Evolutionary conservation across 1,139 yeast genomes (phyloP).

Genomic region (Magnusiomyces fungicola): DNA sequence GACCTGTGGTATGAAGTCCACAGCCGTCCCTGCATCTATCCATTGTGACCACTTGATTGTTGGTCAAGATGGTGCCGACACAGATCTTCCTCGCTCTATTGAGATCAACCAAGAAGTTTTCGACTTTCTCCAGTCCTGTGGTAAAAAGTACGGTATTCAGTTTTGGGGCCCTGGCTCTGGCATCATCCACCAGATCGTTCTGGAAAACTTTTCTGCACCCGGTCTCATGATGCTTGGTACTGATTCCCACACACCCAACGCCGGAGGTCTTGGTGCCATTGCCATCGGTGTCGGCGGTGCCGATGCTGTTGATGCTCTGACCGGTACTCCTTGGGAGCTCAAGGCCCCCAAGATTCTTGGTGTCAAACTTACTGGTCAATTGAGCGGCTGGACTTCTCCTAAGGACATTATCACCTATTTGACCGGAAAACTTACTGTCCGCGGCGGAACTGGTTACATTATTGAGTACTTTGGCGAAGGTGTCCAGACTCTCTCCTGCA

Average conservation of each 20-base stretch:
- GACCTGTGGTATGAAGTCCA: constrained; percentile 83
- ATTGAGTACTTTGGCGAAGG: constrained; percentile 96
- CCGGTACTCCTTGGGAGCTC: constrained; percentile 97
- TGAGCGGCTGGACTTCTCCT: constrained; percentile 92
- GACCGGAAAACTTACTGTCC: constrained; percentile 88
- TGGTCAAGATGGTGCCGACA: constrained; percentile 84
- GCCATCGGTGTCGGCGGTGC: constrained; percentile 99
- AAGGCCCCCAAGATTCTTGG: constrained; percentile 93
- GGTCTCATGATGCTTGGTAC: constrained; percentile 96
- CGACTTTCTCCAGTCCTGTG: constrained; percentile 85
- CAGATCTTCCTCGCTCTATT: constrained; percentile 67
- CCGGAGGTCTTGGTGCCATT: constrained; percentile 94
- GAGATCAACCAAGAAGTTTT: constrained; percentile 89
- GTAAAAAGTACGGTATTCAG: constrained; percentile 87
- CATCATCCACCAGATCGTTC: constrained; percentile 92
- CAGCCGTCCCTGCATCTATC: constrained; percentile 89
- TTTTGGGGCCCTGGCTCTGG: constrained; percentile 99
- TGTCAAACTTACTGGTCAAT: constrained; percentile 78
- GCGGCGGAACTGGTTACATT: constrained; percentile 96
- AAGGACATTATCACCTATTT: constrained; percentile 88
- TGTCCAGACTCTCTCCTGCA: constrained; percentile 74
- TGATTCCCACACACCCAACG: constrained; percentile 95
- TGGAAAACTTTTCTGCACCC: constrained; percentile 91
- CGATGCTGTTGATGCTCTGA: constrained; percentile 93
- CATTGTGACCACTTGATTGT: constrained; percentile 98